Conservation (phyloP, 352 stramenopile genomes). For the Phytophthora lateralis region DNA sequence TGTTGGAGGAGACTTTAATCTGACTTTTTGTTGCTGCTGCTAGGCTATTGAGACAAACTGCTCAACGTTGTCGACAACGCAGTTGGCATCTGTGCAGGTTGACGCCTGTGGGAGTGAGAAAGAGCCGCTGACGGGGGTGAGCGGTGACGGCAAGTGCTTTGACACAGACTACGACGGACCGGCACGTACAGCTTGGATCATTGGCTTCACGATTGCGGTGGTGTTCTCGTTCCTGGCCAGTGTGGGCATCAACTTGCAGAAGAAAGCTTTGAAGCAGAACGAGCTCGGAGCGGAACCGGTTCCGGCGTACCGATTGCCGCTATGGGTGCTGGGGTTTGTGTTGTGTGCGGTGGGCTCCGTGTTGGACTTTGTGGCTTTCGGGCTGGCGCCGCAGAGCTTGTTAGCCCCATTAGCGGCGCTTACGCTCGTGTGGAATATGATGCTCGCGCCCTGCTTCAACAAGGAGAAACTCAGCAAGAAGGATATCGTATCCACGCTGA, state of each 20-base stretch:
- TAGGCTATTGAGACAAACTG: constrained; percentile 51
- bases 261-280: constrained; percentile 85
- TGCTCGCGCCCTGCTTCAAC: constrained; percentile 87
- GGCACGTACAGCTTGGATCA: constrained; percentile 71
- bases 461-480: constrained; percentile 86
- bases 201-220: constrained; percentile 79
- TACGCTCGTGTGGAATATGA: constrained; percentile 94
- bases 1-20: constrained; percentile 40
- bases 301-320: constrained; percentile 74
- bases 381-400: constrained; percentile 88
- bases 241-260: constrained; percentile 87
- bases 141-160: constrained; percentile 75
- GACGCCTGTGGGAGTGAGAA: constrained; percentile 42
- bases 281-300: constrained; percentile 49
- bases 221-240: constrained; percentile 85
- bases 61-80: constrained; percentile 12
- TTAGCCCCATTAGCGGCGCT: constrained; percentile 86
- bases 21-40: constrained; percentile 38
- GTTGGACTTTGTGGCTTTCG: constrained; percentile 92
- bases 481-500: constrained; percentile 77
- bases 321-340: constrained; percentile 87
- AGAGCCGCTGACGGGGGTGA: constrained; percentile 32
- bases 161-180: constrained; percentile 65
- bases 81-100: constrained; percentile 15
- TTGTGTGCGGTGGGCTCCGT: constrained; percentile 83